Percentiles rank a stretch among this genome's conserved stretches.
Conservation (phyloP, 495 filamentous ascomycete genomes). For the Letharia lupina region DNA sequence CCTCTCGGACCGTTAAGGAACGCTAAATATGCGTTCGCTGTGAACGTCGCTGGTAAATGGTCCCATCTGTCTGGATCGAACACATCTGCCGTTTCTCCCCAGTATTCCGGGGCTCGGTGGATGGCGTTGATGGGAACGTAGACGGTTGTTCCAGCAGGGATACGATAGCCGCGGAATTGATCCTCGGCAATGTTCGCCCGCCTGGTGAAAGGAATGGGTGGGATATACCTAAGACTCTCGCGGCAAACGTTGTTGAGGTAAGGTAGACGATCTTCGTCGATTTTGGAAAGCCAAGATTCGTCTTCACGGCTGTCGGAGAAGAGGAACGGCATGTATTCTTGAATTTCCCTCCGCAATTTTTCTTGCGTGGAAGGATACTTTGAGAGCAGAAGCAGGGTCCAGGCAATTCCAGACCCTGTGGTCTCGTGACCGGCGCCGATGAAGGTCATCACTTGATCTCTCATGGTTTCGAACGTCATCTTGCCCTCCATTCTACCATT, state of each 20-base stretch:
- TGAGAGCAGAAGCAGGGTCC: constrained; percentile 27
- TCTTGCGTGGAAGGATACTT: constrained; percentile 23
- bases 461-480: constrained; percentile 37
- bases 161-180: constrained; percentile 22
- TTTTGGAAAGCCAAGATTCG: constrained; percentile 4
- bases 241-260: constrained; percentile 44
- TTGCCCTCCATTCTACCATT: constrained; percentile 28
- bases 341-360: constrained; percentile 26
- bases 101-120: constrained; percentile 37
- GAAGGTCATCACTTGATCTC: constrained; percentile 41
- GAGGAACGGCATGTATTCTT: constrained; percentile 23
- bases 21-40: constrained; percentile 24
- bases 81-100: constrained; percentile 41
- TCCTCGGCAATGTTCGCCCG: constrained; percentile 23
- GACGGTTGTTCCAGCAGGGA: constrained; percentile 22
- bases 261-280: constrained; percentile 32
- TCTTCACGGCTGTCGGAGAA: constrained; percentile 17
- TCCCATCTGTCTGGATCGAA: constrained; percentile 30
- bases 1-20: constrained; percentile 26
- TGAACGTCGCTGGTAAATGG: constrained; percentile 18
- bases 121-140: constrained; percentile 24
- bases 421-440: constrained; percentile 27
- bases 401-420: constrained; percentile 23
- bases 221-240: constrained; percentile 41
- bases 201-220: constrained; percentile 33